phyloP scores from a whole-genome alignment of 2,329 filamentous ascomycete species.

The Ceratocystis cacaofunesta region DNA sequence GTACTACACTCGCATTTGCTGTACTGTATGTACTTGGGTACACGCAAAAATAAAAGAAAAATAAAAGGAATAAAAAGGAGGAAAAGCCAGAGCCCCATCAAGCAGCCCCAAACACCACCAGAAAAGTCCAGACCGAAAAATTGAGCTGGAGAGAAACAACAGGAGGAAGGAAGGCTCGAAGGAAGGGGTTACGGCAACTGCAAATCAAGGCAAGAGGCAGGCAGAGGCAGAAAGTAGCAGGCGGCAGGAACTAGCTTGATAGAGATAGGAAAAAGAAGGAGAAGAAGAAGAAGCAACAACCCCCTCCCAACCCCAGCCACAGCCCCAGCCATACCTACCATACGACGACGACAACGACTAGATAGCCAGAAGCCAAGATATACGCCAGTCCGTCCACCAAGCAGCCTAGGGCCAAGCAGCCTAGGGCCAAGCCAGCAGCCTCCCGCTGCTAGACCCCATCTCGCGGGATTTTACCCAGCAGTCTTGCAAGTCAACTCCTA shows the following conservation, averaged over 20 bases:
- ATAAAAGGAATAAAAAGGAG: slow-evolving; percentile 1
- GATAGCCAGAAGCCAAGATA: not conserved
- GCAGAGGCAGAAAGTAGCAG: not conserved
- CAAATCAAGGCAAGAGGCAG: not conserved
- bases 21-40: not conserved
- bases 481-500: no score
- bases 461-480: no score
- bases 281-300: not conserved
- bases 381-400: not conserved
- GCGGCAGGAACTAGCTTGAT: not conserved
- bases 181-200: not conserved
- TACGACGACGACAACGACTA: no score
- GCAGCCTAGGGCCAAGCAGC: not conserved
- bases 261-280: not conserved
- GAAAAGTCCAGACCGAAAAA: not conserved
- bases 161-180: not conserved
- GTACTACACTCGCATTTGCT: not conserved
- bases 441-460: not conserved
- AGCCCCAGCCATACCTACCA: no score
- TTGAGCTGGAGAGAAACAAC: not conserved
- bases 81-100: no score
- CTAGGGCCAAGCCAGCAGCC: not conserved
- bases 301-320: not conserved
- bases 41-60: not conserved
- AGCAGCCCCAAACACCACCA: not conserved